Conservation (phyloP, 2,329 filamentous ascomycete species). For the Trichoderma sp. region DNA sequence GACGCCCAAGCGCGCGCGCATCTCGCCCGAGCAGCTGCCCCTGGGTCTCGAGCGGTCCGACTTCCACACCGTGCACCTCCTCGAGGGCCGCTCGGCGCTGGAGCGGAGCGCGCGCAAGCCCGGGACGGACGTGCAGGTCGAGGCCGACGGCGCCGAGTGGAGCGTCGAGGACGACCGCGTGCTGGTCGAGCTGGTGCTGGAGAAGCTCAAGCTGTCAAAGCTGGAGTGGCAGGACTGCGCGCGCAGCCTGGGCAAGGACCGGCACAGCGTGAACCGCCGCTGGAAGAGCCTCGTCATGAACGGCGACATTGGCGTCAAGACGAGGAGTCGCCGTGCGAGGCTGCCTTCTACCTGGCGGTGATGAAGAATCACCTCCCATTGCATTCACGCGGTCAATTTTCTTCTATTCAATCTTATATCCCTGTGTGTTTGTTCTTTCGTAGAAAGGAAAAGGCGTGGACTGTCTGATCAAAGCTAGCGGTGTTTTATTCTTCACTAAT, state of each 20-base stretch:
- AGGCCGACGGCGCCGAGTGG: constrained; percentile 56
- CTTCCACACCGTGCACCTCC: constrained; percentile 55
- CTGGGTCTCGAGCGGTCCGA: constrained; percentile 61
- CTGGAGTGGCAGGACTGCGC: constrained; percentile 70
- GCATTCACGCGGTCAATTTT: background rate
- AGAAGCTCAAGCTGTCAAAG: constrained; percentile 66
- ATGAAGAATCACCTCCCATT: background rate
- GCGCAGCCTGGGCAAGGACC: constrained; percentile 62
- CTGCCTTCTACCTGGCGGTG: constrained; percentile 60
- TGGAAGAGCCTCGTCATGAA: constrained; percentile 65
- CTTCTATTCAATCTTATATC: background rate
- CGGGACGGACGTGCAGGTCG: constrained; percentile 47
- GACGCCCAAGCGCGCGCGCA: constrained; percentile 63
- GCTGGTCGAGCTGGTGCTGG: constrained; percentile 67
- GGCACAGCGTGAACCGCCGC: constrained; percentile 57
- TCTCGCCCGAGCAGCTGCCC: constrained; percentile 62
- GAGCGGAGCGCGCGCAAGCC: constrained; percentile 33
- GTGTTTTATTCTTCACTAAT: constrained; percentile 17
- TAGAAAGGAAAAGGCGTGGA: background rate
- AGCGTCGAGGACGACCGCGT: constrained; percentile 65
- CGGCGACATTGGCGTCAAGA: constrained; percentile 63
- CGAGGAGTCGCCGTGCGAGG: constrained; percentile 47
- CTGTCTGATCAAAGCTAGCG: constrained; percentile 14
- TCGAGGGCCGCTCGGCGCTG: constrained; percentile 35
- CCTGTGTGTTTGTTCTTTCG: background rate